Conservation (phyloP, 306 rosid species). For the Echinosophora koreensis region DNA sequence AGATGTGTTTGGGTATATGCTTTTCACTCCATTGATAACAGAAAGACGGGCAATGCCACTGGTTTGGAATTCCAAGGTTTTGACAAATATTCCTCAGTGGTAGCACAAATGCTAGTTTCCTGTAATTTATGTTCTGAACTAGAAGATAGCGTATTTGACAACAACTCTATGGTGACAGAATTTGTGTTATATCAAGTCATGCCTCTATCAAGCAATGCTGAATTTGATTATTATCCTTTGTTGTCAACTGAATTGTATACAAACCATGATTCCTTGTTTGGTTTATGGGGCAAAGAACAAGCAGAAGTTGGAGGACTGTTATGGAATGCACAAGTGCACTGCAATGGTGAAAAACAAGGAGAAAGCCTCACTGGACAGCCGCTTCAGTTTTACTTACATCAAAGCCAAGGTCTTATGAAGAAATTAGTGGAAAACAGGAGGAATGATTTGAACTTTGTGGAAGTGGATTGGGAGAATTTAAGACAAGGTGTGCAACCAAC, state of each 20-base stretch:
- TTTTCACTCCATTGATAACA: constrained; percentile 70
- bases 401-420: no score
- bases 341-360: no score
- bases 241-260: constrained; percentile 59
- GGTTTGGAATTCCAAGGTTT: constrained; percentile 56
- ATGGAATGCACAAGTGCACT: no score
- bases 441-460: no score
- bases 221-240: constrained; percentile 55
- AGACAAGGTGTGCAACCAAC: no score
- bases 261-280: constrained; percentile 52
- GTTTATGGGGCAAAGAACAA: no score
- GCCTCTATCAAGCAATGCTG: constrained; percentile 48
- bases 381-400: no score
- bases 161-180: constrained; percentile 81
- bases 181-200: constrained; percentile 73
- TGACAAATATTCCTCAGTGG: constrained; percentile 67
- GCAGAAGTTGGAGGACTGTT: no score
- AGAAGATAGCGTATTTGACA: constrained; percentile 65
- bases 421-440: no score
- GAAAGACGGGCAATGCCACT: constrained; percentile 76
- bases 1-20: constrained; percentile 84
- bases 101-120: constrained; percentile 93
- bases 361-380: no score
- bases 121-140: constrained; percentile 76
- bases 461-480: no score